phyloP scores from a whole-genome alignment of 1,284 basidiomycete species.

The Gymnopus androsaceus region DNA sequence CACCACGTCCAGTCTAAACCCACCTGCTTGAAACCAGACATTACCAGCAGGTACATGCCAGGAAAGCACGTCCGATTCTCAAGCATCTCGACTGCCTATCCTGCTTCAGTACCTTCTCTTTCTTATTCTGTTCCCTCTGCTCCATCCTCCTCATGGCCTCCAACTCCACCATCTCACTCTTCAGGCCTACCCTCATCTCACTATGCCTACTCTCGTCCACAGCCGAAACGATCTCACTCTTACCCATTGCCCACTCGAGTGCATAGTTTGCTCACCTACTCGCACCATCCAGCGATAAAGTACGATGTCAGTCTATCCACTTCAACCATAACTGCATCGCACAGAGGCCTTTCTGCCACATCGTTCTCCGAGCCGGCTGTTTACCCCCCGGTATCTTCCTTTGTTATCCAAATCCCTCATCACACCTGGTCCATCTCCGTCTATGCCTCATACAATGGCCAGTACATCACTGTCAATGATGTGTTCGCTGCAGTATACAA shows the following conservation, averaged over 20 bases:
- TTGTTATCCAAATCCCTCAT: conserved; percentile 32
- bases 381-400: conserved; percentile 29
- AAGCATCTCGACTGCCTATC: conserved; percentile 26
- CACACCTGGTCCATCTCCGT: conserved; percentile 37
- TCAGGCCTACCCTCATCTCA: background rate
- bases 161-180: background rate
- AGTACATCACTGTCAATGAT: conserved; percentile 36
- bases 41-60: conserved; percentile 21
- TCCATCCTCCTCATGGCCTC: conserved; percentile 1
- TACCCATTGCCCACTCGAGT: conserved; percentile 22
- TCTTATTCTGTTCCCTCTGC: conserved; percentile 3
- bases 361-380: conserved; percentile 38
- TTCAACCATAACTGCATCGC: conserved; percentile 30
- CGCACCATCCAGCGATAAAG: conserved; percentile 29
- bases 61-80: conserved; percentile 37
- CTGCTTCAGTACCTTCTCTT: conserved; percentile 16
- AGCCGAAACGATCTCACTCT: conserved; percentile 1
- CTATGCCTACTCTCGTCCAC: background rate
- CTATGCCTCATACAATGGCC: conserved; percentile 24
- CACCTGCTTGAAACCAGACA: background rate
- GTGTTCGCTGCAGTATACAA: conserved; percentile 37
- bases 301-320: conserved; percentile 32
- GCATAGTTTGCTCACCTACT: conserved; percentile 36
- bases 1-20: background rate
- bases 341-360: conserved; percentile 25